Evolutionary conservation across 805 yeast genomes (phyloP).

Genomic region (Cyberlindnera galapagoensis): DNA sequence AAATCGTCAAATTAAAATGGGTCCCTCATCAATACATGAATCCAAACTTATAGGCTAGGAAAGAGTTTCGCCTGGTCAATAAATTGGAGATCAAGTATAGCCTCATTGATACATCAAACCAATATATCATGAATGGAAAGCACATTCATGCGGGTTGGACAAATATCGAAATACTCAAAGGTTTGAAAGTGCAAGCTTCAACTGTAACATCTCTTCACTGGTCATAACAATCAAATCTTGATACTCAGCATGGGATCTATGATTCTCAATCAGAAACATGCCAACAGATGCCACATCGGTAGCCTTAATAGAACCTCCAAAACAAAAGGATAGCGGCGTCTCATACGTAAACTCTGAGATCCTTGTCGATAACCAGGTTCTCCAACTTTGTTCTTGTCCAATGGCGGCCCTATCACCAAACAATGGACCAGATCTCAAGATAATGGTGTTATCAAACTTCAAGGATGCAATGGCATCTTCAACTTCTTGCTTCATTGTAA

Average conservation of each 20-base stretch:
- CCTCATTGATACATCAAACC: no score
- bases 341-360: slow-evolving; percentile 14
- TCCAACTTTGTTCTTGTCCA: slow-evolving; percentile 3
- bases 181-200: slow-evolving; percentile 1
- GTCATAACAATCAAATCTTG: slow-evolving; percentile 2
- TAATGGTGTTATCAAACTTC: slow-evolving; percentile 58
- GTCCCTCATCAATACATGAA: no score
- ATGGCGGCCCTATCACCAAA: slow-evolving; percentile 18
- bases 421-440: slow-evolving; percentile 70
- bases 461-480: slow-evolving; percentile 59
- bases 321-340: slow-evolving; percentile 7
- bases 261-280: slow-evolving; percentile 11
- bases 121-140: no score
- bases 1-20: no score
- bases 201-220: slow-evolving; percentile 5
- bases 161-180: no score
- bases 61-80: no score
- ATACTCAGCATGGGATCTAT: neutral
- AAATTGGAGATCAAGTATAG: no score
- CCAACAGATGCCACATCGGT: slow-evolving; percentile 16
- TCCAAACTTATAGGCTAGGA: no score
- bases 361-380: slow-evolving; percentile 8
- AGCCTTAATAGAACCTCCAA: slow-evolving; percentile 16
- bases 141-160: no score
- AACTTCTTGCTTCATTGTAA: slow-evolving; percentile 60